Conservation (phyloP, 805 yeast genomes). For the Dipodascopsis tothii region DNA sequence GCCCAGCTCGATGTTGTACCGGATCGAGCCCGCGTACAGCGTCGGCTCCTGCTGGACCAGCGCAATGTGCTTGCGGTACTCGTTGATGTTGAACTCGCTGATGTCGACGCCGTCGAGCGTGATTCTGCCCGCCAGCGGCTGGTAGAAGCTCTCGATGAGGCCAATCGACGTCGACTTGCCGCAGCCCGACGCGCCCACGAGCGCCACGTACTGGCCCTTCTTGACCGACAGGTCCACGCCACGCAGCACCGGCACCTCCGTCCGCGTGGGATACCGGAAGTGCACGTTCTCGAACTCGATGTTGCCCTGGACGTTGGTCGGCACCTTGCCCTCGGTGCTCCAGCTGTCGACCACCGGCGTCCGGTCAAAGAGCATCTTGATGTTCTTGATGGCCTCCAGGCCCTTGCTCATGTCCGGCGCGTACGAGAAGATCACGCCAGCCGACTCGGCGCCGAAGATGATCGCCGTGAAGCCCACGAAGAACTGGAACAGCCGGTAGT, state of each 20-base stretch:
- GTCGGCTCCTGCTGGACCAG: conserved; percentile 53
- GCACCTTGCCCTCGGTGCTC: conserved; percentile 28
- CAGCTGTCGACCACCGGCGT: conserved; percentile 33
- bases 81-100: conserved; percentile 37
- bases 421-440: conserved; percentile 36
- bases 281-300: conserved; percentile 41
- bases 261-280: conserved; percentile 31
- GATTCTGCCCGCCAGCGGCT: conserved; percentile 21
- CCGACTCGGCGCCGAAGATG: conserved; percentile 39
- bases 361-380: conserved; percentile 31
- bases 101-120: conserved; percentile 21
- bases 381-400: conserved; percentile 32
- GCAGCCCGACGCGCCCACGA: conserved; percentile 76
- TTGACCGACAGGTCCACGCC: conserved; percentile 38
- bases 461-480: conserved; percentile 37
- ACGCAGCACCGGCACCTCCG: conserved; percentile 26
- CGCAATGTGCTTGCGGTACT: conserved; percentile 47
- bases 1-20: conserved; percentile 58
- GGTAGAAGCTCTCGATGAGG: conserved; percentile 35
- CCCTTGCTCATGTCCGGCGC: conserved; percentile 42
- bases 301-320: conserved; percentile 38
- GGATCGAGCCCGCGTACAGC: conserved; percentile 69
- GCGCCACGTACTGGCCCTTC: conserved; percentile 77
- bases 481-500: conserved; percentile 26
- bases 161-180: conserved; percentile 43